Conservation (phyloP, 1,139 yeast genomes). For the Scheffersomyces quercinus region DNA sequence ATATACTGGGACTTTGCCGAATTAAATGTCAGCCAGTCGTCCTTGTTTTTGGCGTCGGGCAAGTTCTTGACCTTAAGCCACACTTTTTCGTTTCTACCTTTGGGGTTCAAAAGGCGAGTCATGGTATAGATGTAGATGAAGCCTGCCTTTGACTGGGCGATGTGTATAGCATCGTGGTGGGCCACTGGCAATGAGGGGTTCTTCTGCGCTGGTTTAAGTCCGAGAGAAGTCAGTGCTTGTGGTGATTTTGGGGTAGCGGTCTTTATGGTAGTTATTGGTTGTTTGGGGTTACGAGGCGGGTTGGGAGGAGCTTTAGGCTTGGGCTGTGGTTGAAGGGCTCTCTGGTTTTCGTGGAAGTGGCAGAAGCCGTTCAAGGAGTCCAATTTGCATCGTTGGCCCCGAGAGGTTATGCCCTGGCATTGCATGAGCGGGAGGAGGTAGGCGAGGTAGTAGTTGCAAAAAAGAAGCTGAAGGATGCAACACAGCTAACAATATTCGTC, state of each 20-base stretch:
- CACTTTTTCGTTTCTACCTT: slow-evolving; percentile 17
- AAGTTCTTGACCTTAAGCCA: slow-evolving; percentile 36
- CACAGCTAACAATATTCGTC: too few species aligned
- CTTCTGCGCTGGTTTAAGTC: too few species aligned
- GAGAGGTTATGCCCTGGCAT: slow-evolving; percentile 33
- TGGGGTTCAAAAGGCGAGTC: slow-evolving; percentile 31
- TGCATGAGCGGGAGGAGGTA: slow-evolving; percentile 12
- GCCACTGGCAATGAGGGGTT: too few species aligned
- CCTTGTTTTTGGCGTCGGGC: slow-evolving; percentile 24
- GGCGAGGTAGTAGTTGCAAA: too few species aligned
- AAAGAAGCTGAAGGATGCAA: too few species aligned
- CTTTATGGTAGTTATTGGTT: too few species aligned
- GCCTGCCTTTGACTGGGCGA: slow-evolving; percentile 27
- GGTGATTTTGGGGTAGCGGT: too few species aligned
- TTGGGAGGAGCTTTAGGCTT: too few species aligned
- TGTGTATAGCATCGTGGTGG: background rate
- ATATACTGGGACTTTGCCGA: slow-evolving; percentile 39
- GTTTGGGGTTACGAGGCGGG: too few species aligned
- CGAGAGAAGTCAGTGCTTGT: too few species aligned
- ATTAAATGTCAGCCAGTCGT: slow-evolving; percentile 37
- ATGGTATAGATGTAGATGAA: slow-evolving; percentile 57
- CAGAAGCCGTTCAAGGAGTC: slow-evolving; percentile 24
- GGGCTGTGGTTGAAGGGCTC: background rate
- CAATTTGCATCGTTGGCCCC: slow-evolving; percentile 32
- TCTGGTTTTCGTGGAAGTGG: slow-evolving; percentile 22